Evolutionary conservation across 2,329 filamentous ascomycete genomes (phyloP).

Genomic region (Fusarium algeriense): DNA sequence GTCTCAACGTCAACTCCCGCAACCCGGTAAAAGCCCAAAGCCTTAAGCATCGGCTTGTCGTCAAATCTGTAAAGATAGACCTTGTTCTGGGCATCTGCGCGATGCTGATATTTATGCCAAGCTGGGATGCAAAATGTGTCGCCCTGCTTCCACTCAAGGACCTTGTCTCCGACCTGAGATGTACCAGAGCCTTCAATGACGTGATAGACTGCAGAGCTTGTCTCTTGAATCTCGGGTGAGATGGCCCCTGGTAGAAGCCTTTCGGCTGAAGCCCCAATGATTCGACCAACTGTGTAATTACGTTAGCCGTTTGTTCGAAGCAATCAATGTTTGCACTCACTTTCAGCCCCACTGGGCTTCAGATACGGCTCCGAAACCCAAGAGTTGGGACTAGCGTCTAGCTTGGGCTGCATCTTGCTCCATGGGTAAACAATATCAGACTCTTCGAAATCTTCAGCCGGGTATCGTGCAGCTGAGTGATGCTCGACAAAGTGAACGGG

Average conservation of each 20-base stretch:
- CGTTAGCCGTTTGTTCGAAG: neutral
- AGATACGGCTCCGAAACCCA: slow-evolving; percentile 49
- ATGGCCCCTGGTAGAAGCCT: slow-evolving; percentile 54
- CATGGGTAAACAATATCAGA: slow-evolving; percentile 64
- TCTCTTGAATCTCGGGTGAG: slow-evolving; percentile 60
- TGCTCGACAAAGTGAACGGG: slow-evolving; percentile 67
- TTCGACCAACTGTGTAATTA: slow-evolving; percentile 46
- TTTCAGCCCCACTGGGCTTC: slow-evolving; percentile 47
- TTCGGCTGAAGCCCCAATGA: slow-evolving; percentile 61
- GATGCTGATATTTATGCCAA: slow-evolving; percentile 64
- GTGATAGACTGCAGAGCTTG: slow-evolving; percentile 65
- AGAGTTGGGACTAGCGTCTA: slow-evolving; percentile 49
- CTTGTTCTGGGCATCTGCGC: slow-evolving; percentile 48
- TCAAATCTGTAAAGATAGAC: slow-evolving; percentile 67
- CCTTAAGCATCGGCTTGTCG: slow-evolving; percentile 66
- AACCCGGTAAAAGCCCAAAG: slow-evolving; percentile 60
- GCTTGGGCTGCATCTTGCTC: slow-evolving; percentile 56
- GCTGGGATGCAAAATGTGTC: slow-evolving; percentile 68
- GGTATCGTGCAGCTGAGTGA: slow-evolving; percentile 60
- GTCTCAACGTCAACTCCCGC: slow-evolving; percentile 29
- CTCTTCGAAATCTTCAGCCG: slow-evolving; percentile 56
- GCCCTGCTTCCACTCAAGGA: slow-evolving; percentile 59
- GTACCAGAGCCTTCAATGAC: slow-evolving; percentile 61
- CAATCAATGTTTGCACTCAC: slow-evolving; percentile 30
- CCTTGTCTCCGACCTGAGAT: slow-evolving; percentile 53